Evolutionary conservation across 352 stramenopile species (phyloP).

Genomic region (Globisporangium carolinianum): DNA sequence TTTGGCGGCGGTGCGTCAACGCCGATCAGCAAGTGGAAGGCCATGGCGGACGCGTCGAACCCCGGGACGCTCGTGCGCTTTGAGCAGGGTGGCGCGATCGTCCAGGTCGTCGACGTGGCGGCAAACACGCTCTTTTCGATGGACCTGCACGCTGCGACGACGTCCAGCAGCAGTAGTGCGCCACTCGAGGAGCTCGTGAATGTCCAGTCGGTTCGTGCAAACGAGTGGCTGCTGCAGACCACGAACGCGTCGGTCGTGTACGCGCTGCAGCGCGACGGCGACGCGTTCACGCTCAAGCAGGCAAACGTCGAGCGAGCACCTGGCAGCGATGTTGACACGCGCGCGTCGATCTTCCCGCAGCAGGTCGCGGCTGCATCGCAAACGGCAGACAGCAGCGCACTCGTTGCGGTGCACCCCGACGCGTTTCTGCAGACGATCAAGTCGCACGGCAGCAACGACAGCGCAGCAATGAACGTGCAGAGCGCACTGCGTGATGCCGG

Average conservation of each 20-base stretch:
- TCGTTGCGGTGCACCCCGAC: slow-evolving; percentile 33
- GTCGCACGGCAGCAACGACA: not conserved
- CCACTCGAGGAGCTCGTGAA: slow-evolving; percentile 21
- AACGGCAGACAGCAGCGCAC: slow-evolving; percentile 1
- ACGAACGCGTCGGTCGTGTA: slow-evolving; percentile 27
- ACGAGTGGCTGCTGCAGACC: slow-evolving; percentile 51
- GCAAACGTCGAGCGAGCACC: slow-evolving; percentile 10
- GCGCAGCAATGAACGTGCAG: slow-evolving; percentile 5
- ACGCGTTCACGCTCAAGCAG: slow-evolving; percentile 26
- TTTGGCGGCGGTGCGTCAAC: slow-evolving; percentile 16
- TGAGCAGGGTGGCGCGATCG: slow-evolving; percentile 38
- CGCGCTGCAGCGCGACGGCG: slow-evolving; percentile 16
- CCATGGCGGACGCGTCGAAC: slow-evolving; percentile 16
- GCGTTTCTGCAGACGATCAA: slow-evolving; percentile 37
- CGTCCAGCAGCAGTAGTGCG: not conserved
- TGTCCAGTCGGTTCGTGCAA: slow-evolving; percentile 26
- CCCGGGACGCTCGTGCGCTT: slow-evolving; percentile 34
- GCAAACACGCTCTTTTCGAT: slow-evolving; percentile 35
- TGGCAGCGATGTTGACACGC: slow-evolving; percentile 13
- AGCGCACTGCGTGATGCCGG: slow-evolving; percentile 19
- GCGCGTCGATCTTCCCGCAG: slow-evolving; percentile 24
- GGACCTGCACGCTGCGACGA: slow-evolving; percentile 23
- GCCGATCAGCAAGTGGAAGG: slow-evolving; percentile 17
- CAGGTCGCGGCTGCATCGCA: not conserved
- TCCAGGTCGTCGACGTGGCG: slow-evolving; percentile 48